Evolutionary conservation across 176 grass and related monocot genomes (phyloP), one percentile per base, ranked within the genome.

Genomic region (Eragrostis nindensis): DNA sequence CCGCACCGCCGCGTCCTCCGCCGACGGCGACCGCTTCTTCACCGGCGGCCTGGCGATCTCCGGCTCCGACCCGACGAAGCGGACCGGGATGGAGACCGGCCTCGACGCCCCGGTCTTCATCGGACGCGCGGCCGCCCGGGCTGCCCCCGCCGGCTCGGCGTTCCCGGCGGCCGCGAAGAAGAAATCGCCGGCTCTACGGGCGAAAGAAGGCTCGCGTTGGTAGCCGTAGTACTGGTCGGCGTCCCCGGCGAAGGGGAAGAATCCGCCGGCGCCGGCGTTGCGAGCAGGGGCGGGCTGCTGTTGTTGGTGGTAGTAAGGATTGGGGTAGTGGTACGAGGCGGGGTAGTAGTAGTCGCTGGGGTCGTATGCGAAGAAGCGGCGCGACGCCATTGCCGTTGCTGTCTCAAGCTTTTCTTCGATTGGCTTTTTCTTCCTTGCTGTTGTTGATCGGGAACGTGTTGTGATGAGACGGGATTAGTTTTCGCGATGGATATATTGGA

Each of bases 71-170:
- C 56, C 75, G 5, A 77, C 88, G 29, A 74, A 83, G 0, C 40
- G 74, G 36, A 91, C 68, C 0, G 89, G 89, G 0, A 91, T 68
- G 1, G 80, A 81, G 10, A 91, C 69, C 10, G 82, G 1, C 68
- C 32, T 63, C 17, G 10, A 56, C 19, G 18, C n/a, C n/a, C n/a
- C n/a, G n/a, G n/a, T n/a, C n/a, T 56, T 41, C 32, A n/a, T 63
- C 6, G 79, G 46, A 5, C 19, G 57, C 66, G 11, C 30, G 11
- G n/a, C 24, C 7, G 25, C 62, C 14, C 66, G 42, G 38, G 5
- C 19, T 19, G 6, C 19, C 22, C 54, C 7, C 19, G 21, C 7
- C 7, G 21, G 21, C 18, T 12, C 24, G 72, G 62, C 0, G 2
- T 11, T 22, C 2, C 2, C 54, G 54, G 1, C 12, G 7, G 8